Percentiles rank a stretch among this genome's conserved stretches.
These are phyloP conservation scores for Solanum piurae DNA, from an alignment of 257 asterid genomes.

Conservation along the genomic window DNA sequence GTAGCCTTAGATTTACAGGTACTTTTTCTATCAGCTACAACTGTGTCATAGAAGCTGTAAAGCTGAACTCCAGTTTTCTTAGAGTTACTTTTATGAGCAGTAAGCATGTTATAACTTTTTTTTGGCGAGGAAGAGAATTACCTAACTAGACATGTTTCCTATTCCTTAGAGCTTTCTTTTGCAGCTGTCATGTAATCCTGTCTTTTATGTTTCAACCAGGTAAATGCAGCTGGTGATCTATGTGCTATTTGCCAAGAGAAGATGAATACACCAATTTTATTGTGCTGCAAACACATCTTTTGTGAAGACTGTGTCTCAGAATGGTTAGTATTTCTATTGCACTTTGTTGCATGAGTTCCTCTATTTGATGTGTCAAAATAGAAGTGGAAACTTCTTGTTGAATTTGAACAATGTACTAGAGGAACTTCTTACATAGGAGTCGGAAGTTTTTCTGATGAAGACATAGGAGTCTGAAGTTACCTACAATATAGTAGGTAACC, in stretches of 20 bases:
- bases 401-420: not conserved
- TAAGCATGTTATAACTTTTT: not conserved
- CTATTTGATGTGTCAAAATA: not conserved
- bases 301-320: conserved; percentile 77
- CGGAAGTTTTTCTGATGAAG: not conserved
- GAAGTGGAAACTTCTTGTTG: not conserved
- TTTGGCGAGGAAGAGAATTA: not conserved
- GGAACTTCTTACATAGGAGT: not conserved
- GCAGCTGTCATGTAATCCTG: conserved; percentile 2
- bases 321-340: conserved; percentile 29
- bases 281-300: conserved; percentile 60
- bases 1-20: not conserved
- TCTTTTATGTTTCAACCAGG: conserved; percentile 19
- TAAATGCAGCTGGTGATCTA: conserved; percentile 53
- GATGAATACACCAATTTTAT: conserved; percentile 49
- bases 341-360: not conserved
- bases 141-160: not conserved
- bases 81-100: not conserved
- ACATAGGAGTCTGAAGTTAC: not conserved
- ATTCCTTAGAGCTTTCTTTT: not conserved
- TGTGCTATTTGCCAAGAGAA: conserved; percentile 79
- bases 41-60: not conserved
- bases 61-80: not conserved
- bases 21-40: not conserved
- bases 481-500: not conserved